Base-by-base conservation (phyloP, 2,329 filamentous ascomycete species). In the Exserohilum rostratum region DNA sequence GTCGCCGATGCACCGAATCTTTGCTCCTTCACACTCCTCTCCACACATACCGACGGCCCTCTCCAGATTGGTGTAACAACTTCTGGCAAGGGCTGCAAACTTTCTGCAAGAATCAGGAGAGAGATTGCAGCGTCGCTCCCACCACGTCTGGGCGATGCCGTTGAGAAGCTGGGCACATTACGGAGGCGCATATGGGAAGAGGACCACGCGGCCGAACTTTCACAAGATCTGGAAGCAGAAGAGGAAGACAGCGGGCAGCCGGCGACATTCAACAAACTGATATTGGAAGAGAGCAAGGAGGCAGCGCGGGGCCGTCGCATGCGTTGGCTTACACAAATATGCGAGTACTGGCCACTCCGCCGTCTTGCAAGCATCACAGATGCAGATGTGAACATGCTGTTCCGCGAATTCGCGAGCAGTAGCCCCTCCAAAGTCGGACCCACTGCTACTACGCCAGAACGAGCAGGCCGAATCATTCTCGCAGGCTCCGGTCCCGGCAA, bases 311-410 rank as follows among this genome's bases (percentile, higher is more conserved):
- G 85, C 18, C 83, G 93, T 55, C 85, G 95, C 46, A 93, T 96
- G 81, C 85, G 95, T 53, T 99, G 95, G 95, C 81, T 99, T 1
- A 86, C 90, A 17, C 95, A 99, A 73, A 91, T 99, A 47, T 99
- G 95, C 82, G 95, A 99, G 79, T 99, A 99, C 77, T 99, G 95
- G 95, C 93, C 95, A 1, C 82, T 99, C 22, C 87, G 87, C 60
- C 86, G 90, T 15, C 83, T 99, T 1, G 91, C 92, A 6, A 82
- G 83, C 35, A 88, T 98, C 60, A 88, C 85, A 3, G 91, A 96
- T 67, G 83, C 83, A 7, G 93, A 98, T 64, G 87, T 97, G 6
- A 86, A 90, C 13, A 75, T 78, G 11, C 85, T 98, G 0, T 82
- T 99, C n/a, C 79, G 84, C 58, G 87, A 90, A 2, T 96, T 96